Evolutionary conservation across 2,329 filamentous ascomycete species (phyloP).

Genomic region (Didymella exigua): DNA sequence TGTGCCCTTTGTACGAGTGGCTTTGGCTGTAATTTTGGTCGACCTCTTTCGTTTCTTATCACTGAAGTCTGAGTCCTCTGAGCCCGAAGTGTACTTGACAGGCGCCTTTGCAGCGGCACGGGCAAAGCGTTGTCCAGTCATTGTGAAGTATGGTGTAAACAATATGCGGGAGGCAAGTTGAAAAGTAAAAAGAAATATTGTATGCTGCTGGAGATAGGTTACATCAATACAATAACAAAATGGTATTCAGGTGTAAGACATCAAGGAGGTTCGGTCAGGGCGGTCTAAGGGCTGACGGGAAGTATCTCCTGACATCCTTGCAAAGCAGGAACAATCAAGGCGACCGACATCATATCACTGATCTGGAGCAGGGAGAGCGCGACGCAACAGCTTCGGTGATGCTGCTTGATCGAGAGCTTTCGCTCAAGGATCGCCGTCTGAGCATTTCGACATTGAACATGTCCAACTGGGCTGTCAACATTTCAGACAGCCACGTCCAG

Average conservation of each 20-base stretch:
- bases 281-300: conserved; percentile 5
- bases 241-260: background rate
- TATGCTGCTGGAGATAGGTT: background rate
- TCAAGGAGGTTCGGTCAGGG: background rate
- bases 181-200: background rate
- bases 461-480: background rate
- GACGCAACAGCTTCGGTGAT: background rate
- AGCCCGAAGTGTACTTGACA: conserved; percentile 23
- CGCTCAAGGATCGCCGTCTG: background rate
- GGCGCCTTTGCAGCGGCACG: conserved; percentile 19
- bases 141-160: background rate
- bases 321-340: conserved; percentile 11
- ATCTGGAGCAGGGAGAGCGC: conserved; percentile 3
- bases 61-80: conserved; percentile 20
- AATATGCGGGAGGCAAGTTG: background rate
- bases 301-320: background rate
- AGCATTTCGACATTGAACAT: background rate
- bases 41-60: conserved; percentile 8
- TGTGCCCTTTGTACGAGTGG: conserved; percentile 1
- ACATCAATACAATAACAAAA: background rate
- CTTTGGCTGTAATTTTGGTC: background rate
- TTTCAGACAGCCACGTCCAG: background rate
- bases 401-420: background rate
- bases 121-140: conserved; percentile 21
- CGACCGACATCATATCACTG: conserved; percentile 20